These are phyloP conservation scores for Pseudogymnoascus sp. DNA, from an alignment of 2,329 filamentous ascomycete species.

Conservation along the genomic window DNA sequence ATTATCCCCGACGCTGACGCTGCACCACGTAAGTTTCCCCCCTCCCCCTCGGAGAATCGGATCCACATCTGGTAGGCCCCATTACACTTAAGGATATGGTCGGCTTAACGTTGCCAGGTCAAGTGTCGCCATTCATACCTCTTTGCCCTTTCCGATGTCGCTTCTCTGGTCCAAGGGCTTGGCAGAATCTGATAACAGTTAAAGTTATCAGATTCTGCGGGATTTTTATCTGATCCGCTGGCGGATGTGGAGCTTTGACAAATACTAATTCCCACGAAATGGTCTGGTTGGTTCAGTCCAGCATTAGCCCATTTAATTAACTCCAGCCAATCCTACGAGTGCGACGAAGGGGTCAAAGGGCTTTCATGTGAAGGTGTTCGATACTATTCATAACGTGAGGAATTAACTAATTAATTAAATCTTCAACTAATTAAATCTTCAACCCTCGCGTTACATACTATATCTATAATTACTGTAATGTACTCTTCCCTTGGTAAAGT, in stretches of 20 bases:
- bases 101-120: background rate
- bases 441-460: background rate
- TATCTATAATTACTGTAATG: background rate
- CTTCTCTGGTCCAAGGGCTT: background rate
- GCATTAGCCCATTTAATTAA: background rate
- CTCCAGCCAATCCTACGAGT: background rate
- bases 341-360: background rate
- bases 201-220: slow-evolving; percentile 9
- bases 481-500: background rate
- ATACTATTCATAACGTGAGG: background rate
- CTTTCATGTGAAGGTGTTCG: background rate
- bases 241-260: background rate
- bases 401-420: background rate
- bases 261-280: background rate
- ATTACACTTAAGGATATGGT: background rate
- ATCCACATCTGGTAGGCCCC: background rate
- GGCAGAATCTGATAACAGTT: background rate
- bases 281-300: background rate
- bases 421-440: too few relatives aligned
- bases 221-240: slow-evolving; percentile 3
- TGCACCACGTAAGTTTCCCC: background rate
- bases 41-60: background rate
- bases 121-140: background rate
- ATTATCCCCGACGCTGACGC: background rate
- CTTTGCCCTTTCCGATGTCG: background rate